Conservation (phyloP, 2,329 filamentous ascomycete genomes). For the Colletotrichum spinosum region DNA sequence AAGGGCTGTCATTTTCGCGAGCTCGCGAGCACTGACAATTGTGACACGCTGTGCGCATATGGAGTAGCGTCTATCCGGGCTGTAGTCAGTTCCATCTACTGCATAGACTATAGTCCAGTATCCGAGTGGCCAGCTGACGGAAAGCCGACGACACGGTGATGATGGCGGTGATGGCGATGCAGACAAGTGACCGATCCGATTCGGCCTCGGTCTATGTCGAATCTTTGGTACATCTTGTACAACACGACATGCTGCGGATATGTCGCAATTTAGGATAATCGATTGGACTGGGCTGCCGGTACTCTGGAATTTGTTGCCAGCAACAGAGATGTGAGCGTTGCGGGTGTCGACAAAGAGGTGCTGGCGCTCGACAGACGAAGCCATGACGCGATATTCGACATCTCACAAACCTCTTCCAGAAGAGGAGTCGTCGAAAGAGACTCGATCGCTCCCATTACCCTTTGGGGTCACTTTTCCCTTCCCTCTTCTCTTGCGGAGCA, state of each 20-base stretch:
- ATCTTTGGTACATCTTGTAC: slow-evolving; percentile 28
- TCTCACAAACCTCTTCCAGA: neutral
- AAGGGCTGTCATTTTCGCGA: too few relatives aligned
- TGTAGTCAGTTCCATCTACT: too few relatives aligned
- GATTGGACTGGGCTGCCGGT: neutral
- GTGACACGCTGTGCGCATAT: too few relatives aligned
- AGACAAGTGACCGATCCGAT: neutral
- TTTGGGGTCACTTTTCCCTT: slow-evolving; percentile 7
- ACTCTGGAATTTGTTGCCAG: neutral
- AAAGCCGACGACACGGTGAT: neutral
- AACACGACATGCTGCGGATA: slow-evolving; percentile 19
- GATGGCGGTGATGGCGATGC: neutral
- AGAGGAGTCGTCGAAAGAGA: slow-evolving; percentile 27
- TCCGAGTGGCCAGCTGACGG: too few relatives aligned
- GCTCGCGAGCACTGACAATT: too few relatives aligned
- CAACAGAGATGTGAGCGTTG: neutral
- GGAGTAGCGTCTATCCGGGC: too few relatives aligned
- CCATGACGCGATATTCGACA: neutral
- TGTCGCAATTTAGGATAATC: slow-evolving; percentile 16
- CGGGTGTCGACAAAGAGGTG: neutral
- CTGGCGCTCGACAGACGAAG: neutral
- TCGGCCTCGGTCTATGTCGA: slow-evolving; percentile 3
- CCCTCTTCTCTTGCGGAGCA: slow-evolving; percentile 11
- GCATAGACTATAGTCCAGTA: too few relatives aligned
- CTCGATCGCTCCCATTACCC: slow-evolving; percentile 13